Percentiles rank a stretch among this genome's conserved stretches.
phyloP scores from a whole-genome alignment of 2,329 filamentous ascomycete species.

The Aspergillus spinulosporus region DNA sequence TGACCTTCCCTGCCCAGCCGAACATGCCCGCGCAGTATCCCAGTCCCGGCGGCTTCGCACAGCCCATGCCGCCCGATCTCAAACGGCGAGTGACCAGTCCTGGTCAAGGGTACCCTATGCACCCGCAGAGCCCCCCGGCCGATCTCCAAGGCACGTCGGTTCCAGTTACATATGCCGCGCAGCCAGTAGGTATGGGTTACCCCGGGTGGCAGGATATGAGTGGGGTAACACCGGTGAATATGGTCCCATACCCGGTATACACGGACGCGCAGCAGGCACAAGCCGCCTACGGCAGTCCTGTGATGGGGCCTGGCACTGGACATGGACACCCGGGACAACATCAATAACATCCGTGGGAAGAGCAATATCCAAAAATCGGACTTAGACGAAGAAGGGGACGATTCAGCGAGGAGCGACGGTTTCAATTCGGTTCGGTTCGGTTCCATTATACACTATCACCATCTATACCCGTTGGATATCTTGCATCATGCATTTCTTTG shows the following conservation, averaged over 20 bases:
- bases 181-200: slow-evolving; percentile 32
- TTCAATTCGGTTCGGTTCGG: not conserved
- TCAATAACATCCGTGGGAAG: not conserved
- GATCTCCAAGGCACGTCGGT: slow-evolving; percentile 32
- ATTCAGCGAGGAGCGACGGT: not conserved
- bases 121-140: slow-evolving; percentile 28
- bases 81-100: slow-evolving; percentile 42
- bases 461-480: not conserved
- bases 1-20: slow-evolving; percentile 36
- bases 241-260: slow-evolving; percentile 38
- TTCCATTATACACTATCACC: not conserved
- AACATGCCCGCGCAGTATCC: slow-evolving; percentile 30
- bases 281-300: slow-evolving; percentile 27
- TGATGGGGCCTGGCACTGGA: slow-evolving; percentile 31
- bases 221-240: slow-evolving; percentile 31
- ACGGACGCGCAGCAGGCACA: slow-evolving; percentile 27
- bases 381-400: not conserved
- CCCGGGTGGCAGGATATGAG: slow-evolving; percentile 33
- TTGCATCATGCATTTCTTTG: slow-evolving; percentile 14
- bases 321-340: slow-evolving; percentile 19
- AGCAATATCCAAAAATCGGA: not conserved
- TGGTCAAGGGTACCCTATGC: slow-evolving; percentile 29
- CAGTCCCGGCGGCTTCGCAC: slow-evolving; percentile 32
- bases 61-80: slow-evolving; percentile 33
- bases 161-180: slow-evolving; percentile 32